These are phyloP conservation scores for Entoloma clypeatum DNA, from an alignment of 1,284 basidiomycete genomes.

Conservation along the genomic window DNA sequence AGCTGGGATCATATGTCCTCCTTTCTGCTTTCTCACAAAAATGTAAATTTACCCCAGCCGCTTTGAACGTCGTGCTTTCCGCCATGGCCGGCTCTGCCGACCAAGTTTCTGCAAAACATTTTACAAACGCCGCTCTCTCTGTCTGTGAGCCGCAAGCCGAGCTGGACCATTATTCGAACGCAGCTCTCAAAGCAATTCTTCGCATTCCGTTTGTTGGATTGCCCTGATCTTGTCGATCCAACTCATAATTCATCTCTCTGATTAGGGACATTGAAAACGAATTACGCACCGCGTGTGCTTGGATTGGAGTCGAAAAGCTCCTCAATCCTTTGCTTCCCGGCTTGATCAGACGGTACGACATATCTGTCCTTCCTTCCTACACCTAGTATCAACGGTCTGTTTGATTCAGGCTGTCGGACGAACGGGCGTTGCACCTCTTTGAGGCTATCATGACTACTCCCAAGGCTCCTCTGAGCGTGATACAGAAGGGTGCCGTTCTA, in stretches of 20 bases:
- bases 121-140: constrained; percentile 55
- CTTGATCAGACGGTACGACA: constrained; percentile 41
- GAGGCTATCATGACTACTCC: constrained; percentile 42
- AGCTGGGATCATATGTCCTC: constrained; percentile 75
- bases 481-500: constrained; percentile 34
- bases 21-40: constrained; percentile 65
- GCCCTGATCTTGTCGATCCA: neutral
- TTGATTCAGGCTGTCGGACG: constrained; percentile 41
- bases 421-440: constrained; percentile 35
- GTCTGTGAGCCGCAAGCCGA: constrained; percentile 56
- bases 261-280: constrained; percentile 49
- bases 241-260: neutral
- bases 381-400: constrained; percentile 5
- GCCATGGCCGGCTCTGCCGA: constrained; percentile 51
- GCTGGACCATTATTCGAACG: constrained; percentile 41
- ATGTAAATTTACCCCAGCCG: constrained; percentile 50
- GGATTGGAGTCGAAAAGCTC: constrained; percentile 57
- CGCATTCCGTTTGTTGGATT: constrained; percentile 39
- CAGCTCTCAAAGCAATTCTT: constrained; percentile 40
- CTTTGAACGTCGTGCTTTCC: constrained; percentile 53
- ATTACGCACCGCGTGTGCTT: constrained; percentile 38
- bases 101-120: constrained; percentile 47
- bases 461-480: constrained; percentile 33
- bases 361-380: neutral
- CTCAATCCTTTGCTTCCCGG: constrained; percentile 48